phyloP scores from a whole-genome alignment of 2,329 filamentous ascomycete genomes.

The Alternaria conjuncta region DNA sequence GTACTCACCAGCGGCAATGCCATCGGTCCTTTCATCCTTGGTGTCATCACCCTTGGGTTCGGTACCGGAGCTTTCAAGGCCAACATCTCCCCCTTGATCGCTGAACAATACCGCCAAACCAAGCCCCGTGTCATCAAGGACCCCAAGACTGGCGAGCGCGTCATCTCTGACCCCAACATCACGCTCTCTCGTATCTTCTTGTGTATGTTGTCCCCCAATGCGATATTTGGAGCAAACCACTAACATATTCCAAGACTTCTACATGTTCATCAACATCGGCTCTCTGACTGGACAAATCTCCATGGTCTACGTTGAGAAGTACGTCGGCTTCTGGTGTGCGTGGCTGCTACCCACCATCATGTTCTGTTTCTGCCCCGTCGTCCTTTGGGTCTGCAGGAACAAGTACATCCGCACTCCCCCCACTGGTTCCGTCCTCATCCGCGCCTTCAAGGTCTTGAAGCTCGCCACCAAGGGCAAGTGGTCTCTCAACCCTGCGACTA shows the following conservation, averaged over 20 bases:
- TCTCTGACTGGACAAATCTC: conserved; percentile 70
- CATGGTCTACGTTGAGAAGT: conserved; percentile 79
- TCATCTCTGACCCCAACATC: conserved; percentile 73
- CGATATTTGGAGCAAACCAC: neutral
- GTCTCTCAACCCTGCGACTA: conserved; percentile 66
- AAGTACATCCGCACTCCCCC: conserved; percentile 69
- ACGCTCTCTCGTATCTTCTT: conserved; percentile 69
- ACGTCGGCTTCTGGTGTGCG: conserved; percentile 76
- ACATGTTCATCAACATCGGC: conserved; percentile 61
- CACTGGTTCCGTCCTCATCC: conserved; percentile 73
- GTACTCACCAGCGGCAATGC: conserved; percentile 51
- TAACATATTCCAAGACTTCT: neutral
- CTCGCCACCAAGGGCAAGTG: conserved; percentile 69
- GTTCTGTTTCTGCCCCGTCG: conserved; percentile 67
- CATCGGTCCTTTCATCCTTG: conserved; percentile 59
- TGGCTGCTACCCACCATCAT: conserved; percentile 71
- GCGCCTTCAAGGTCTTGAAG: conserved; percentile 67
- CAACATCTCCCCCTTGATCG: conserved; percentile 67
- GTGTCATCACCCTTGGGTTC: conserved; percentile 56
- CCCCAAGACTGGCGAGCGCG: conserved; percentile 65
- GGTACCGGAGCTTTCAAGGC: conserved; percentile 57
- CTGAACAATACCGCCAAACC: conserved; percentile 70
- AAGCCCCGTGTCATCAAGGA: conserved; percentile 63
- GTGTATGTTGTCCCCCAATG: conserved; percentile 6
- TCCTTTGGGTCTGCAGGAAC: conserved; percentile 66